Conservation (phyloP, 345 rosid species). For the Citrus cavaleriei region DNA sequence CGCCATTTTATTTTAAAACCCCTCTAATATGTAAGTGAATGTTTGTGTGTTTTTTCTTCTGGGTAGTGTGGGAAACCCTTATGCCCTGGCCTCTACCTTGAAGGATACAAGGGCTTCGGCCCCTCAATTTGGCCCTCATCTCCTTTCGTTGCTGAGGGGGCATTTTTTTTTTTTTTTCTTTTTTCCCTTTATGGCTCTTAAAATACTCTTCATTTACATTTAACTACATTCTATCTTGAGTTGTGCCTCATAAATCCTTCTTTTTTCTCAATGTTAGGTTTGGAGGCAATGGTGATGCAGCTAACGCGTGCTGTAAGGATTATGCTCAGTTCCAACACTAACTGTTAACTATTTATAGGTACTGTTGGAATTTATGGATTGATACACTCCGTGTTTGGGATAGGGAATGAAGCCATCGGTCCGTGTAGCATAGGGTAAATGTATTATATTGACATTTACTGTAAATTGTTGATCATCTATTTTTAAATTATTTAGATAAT, state of each 20-base stretch:
- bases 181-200: neutral
- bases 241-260: neutral
- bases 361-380: constrained; percentile 25
- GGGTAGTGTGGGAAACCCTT: neutral
- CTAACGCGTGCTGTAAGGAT: constrained; percentile 20
- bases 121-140: neutral
- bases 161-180: neutral
- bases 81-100: no score
- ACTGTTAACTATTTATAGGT: constrained; percentile 16
- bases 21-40: neutral
- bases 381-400: constrained; percentile 24
- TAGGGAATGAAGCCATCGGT: constrained; percentile 61
- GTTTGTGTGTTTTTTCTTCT: neutral
- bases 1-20: neutral
- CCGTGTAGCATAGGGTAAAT: constrained; percentile 42
- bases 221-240: neutral
- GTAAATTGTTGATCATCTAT: constrained; percentile 29
- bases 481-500: constrained; percentile 23
- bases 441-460: constrained; percentile 28
- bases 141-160: neutral
- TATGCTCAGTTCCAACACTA: constrained; percentile 18
- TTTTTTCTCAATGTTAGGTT: constrained; percentile 17
- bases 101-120: neutral
- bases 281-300: constrained; percentile 17
- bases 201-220: neutral